Base-by-base conservation (phyloP, 2,329 filamentous ascomycete species). In the Endoconidiophora polonica region DNA sequence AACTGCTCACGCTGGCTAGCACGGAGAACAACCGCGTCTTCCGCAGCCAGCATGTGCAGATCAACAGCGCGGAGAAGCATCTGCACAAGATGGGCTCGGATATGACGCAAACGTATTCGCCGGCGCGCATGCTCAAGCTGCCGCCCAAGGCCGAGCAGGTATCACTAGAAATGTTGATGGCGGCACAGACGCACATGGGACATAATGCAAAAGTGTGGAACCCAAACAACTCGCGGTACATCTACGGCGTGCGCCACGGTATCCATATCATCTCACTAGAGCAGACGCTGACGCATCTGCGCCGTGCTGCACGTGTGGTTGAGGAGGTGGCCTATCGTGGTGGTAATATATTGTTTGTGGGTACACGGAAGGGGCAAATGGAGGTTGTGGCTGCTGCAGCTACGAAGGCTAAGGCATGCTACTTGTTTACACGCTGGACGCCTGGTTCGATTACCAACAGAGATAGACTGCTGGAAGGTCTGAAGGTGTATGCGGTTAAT, bases 261-360 rank as follows among this genome's bases (percentile, higher is more conserved):
- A 81, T 94, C 54, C 90, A 95, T 67, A 87, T 98, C 62, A 94
- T 98, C 64, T 83, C 82, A 7, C 79, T 96, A 3, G 91, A 98
- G 62, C 74, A 79, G 54, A 96, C 85, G 29, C 86, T 87, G 12
- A 82, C 87, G 14, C 82, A 96, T 65, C 74, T 98, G 50, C 80
- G 90, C n/a, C 80, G 91, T 46, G 88, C 91, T 3, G 86, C 87
- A n/a, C 84, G 88, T 58, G 79, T 98, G 3, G 86, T 96, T 1
- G 80, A 88, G 60, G 86, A 87, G 60, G 85, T 96, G 1, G 77
- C 86, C 5, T 82, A 82, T 60, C 72, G 77, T 49, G 91, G 84
- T 41, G 91, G 91, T 1, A 65, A 94, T 52, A 81, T 96, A 44
- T 74, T 98, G 6, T 95, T 96, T 60, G 88, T 88, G 0, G 91